Base-by-base conservation (phyloP, 2,329 filamentous ascomycete genomes). In the Aspergillus jensenii region DNA sequence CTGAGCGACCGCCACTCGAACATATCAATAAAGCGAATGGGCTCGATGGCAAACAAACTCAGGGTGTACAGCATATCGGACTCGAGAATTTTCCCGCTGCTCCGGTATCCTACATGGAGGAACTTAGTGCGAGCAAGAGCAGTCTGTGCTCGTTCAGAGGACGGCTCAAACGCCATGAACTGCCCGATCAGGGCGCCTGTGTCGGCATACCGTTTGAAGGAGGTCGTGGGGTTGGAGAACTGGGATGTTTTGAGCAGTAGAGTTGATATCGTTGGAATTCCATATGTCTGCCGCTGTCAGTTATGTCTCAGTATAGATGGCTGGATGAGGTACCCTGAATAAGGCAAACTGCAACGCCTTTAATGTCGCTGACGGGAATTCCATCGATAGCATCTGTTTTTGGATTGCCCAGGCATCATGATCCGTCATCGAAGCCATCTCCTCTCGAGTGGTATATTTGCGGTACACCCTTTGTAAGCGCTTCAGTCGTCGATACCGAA, bases 1-100 rank as follows among this genome's bases (percentile, higher is more conserved):
- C 82, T 87, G 40, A 90, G 73, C 5, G 76, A 49, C 2, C 90
- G 82, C 89, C 90, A 93, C 68, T 93, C 90, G 65, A 86, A 90
- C 15, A 77, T 73, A 6, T 79, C 71, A 21, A 89, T 81, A 78
- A 88, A 91, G 27, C 82, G 78, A 27, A 83, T 73, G 1, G 89
- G 88, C 68, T 91, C 87, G 0, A 81, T 76, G 19, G 88, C 81
- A 67, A 90, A 90, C 0, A 90, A 69, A 11, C 80, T 77, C 0
- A 89, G 76, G 0, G 86, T 89, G 69, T 88, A 89, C 0, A 89
- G 76, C 76, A 88, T 79, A 62, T 89, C 87, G 1, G 80, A 78
- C 56, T 88, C 82, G 5, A 78, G 76, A 63, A 89, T 89, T 64
- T 82, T 82, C 9, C 83, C 83, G 2, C 81, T 75, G 35, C 79